A percentile compares a stretch with the other conserved stretches of the same genome.
These are phyloP conservation scores for Abrus precatorius DNA, from an alignment of 306 rosid genomes.

Conservation along the genomic window DNA sequence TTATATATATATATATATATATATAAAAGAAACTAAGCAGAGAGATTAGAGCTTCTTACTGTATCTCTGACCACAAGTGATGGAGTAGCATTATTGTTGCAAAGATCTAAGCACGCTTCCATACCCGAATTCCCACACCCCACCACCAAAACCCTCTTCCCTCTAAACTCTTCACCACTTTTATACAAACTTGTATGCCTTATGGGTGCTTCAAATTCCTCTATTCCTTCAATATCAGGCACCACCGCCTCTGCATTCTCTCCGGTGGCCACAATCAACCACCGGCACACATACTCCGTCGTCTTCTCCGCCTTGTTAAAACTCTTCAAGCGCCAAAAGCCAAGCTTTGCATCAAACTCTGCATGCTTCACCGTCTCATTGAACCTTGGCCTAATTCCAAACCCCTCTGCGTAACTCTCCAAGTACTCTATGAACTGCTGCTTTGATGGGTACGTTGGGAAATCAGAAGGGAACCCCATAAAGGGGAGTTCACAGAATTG, in stretches of 20 bases:
- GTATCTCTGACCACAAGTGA: slow-evolving; percentile 82
- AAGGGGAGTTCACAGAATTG: slow-evolving; percentile 83
- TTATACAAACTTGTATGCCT: slow-evolving; percentile 79
- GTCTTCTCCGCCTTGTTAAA: not conserved
- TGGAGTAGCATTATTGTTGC: slow-evolving; percentile 76
- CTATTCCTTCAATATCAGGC: slow-evolving; percentile 66
- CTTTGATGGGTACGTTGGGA: slow-evolving; percentile 85
- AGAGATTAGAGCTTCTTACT: slow-evolving; percentile 53
- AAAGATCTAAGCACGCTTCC: slow-evolving; percentile 95
- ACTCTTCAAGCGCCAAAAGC: slow-evolving; percentile 65
- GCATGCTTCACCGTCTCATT: slow-evolving; percentile 64
- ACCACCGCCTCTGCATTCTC: slow-evolving; percentile 88
- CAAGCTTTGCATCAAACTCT: slow-evolving; percentile 56
- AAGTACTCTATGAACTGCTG: slow-evolving; percentile 72
- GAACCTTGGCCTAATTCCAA: slow-evolving; percentile 64
- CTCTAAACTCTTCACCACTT: slow-evolving; percentile 70
- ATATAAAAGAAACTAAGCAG: not conserved
- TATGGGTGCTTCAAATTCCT: slow-evolving; percentile 62
- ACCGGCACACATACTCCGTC: slow-evolving; percentile 67
- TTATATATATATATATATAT: not conserved
- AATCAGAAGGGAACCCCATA: slow-evolving; percentile 60
- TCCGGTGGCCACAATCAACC: slow-evolving; percentile 87
- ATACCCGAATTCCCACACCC: slow-evolving; percentile 97
- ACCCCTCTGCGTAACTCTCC: slow-evolving; percentile 60
- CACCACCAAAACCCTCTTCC: slow-evolving; percentile 78